Evolutionary conservation across 768 basidiomycete genomes (phyloP), one percentile per base, ranked within the genome.

Genomic region (Strobilomyces dryophilus): DNA sequence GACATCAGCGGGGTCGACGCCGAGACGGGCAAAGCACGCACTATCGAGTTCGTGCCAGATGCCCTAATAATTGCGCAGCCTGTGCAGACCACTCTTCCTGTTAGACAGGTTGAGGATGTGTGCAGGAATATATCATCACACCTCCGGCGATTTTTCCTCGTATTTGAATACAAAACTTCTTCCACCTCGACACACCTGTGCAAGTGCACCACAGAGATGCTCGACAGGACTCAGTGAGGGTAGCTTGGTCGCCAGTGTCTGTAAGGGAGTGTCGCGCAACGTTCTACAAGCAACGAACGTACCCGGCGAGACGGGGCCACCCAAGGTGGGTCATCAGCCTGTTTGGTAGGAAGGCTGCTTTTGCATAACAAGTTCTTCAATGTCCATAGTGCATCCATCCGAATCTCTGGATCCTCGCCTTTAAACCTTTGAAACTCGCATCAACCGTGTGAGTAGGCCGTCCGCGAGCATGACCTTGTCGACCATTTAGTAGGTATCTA

Each of bases 241-340:
- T 71, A 2, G 84, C 77, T 2, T 69, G 58, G 47, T 74, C 71
- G 0, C 84, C 85, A 0, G 84, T 83, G n/a, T 81, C 76, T 3
- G 72, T 60, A 1, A 89, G 89, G 74, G 17, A 85, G 77, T 14
- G 80, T 80, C 0, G 88, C 88, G 55, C 87, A 89, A 26, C 86
- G 80, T 58, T 87, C 82, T 0, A 85, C 86, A 8, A 91, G 74
- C n/a, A n/a, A n/a, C n/a, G n/a, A n/a, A n/a, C n/a, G n/a, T n/a
- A n/a, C n/a, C n/a, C n/a, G n/a, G n/a, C n/a, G n/a, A n/a, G n/a
- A n/a, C n/a, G n/a, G n/a, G n/a, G n/a, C n/a, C n/a, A n/a, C n/a
- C n/a, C n/a, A n/a, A n/a, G n/a, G n/a, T n/a, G n/a, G n/a, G n/a
- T n/a, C n/a, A n/a, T n/a, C n/a, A n/a, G n/a, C n/a, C n/a, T n/a